Evolutionary conservation across 2,329 filamentous ascomycete species (phyloP).

Genomic region (Corynespora cassiicola): DNA sequence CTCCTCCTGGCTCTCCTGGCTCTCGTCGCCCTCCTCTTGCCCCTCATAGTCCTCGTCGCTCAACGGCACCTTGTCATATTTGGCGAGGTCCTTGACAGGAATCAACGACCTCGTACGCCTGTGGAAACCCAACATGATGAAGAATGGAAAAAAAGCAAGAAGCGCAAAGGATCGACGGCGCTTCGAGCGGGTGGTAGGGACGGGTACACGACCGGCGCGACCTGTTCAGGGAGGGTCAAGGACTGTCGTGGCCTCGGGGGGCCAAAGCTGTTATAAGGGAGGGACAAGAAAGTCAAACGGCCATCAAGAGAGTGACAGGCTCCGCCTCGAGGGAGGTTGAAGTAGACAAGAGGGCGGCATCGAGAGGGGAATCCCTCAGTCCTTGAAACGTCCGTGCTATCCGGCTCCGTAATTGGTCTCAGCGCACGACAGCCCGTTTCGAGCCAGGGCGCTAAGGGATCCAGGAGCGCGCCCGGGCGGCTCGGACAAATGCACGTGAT

Average conservation of each 20-base stretch:
- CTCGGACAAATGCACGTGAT: constrained; percentile 1
- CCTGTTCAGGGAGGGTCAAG: constrained; percentile 18
- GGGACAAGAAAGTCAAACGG: constrained; percentile 36
- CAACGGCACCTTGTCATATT: constrained; percentile 48
- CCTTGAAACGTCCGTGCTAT: constrained; percentile 19
- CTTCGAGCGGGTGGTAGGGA: constrained; percentile 12
- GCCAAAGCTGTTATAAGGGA: constrained; percentile 36
- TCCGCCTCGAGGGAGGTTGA: constrained; percentile 29
- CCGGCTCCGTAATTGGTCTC: constrained; percentile 13
- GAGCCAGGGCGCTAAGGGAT: constrained; percentile 12
- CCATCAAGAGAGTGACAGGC: constrained; percentile 37
- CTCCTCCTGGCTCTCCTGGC: constrained; percentile 24
- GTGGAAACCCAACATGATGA: constrained; percentile 53
- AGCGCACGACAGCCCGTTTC: constrained; percentile 8
- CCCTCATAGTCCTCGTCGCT: constrained; percentile 35
- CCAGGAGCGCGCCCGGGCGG: constrained; percentile 2
- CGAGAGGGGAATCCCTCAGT: constrained; percentile 12
- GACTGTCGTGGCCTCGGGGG: constrained; percentile 38
- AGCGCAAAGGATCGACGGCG: constrained; percentile 16
- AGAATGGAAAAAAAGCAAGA: constrained; percentile 9
- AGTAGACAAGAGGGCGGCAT: constrained; percentile 14
- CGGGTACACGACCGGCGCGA: constrained; percentile 34
- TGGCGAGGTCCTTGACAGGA: constrained; percentile 50
- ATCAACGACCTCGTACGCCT: constrained; percentile 50
- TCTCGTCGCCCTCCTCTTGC: constrained; percentile 36